Conservation (phyloP, 768 basidiomycete genomes). For the Ephemerocybe angulata region DNA sequence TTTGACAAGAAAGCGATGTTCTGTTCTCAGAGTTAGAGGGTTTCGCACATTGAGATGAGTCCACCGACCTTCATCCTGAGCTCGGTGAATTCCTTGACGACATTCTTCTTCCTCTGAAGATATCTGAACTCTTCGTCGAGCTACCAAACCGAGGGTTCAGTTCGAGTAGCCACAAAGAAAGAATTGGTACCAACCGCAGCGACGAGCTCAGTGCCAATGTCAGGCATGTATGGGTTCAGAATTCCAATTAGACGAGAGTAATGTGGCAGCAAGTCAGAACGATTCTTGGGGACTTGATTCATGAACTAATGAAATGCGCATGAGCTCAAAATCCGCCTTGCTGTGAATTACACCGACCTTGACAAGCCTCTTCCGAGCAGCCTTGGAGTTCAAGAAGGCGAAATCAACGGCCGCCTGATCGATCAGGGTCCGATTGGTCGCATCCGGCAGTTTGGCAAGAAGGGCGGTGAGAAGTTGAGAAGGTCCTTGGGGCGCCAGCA, state of each 20-base stretch:
- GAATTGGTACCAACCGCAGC: conserved; percentile 54
- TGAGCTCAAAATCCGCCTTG: conserved; percentile 1
- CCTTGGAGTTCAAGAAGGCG: conserved; percentile 94
- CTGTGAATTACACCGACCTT: conserved; percentile 60
- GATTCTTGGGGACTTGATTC: conserved; percentile 77
- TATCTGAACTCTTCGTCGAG: conserved; percentile 97
- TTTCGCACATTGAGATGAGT: too few relatives aligned
- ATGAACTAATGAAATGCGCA: conserved; percentile 53
- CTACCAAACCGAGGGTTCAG: conserved; percentile 36
- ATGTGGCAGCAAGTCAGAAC: conserved; percentile 88
- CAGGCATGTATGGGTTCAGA: conserved; percentile 89
- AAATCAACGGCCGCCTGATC: conserved; percentile 96
- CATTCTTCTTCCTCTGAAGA: conserved; percentile 89
- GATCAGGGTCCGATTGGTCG: conserved; percentile 84
- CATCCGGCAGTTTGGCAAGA: conserved; percentile 87
- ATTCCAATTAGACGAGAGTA: conserved; percentile 89
- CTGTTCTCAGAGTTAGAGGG: too few relatives aligned
- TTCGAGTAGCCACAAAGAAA: neutral
- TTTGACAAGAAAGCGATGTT: conserved; percentile 87
- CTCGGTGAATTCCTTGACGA: conserved; percentile 86
- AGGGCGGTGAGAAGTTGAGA: conserved; percentile 90
- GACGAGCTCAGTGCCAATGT: conserved; percentile 81
- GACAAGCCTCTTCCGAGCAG: conserved; percentile 85
- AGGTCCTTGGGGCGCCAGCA: conserved; percentile 82
- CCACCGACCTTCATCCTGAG: conserved; percentile 75